Evolutionary conservation across 2,329 filamentous ascomycete genomes (phyloP), one percentile per base, ranked within the genome.

Genomic region (Venturia nashicola): DNA sequence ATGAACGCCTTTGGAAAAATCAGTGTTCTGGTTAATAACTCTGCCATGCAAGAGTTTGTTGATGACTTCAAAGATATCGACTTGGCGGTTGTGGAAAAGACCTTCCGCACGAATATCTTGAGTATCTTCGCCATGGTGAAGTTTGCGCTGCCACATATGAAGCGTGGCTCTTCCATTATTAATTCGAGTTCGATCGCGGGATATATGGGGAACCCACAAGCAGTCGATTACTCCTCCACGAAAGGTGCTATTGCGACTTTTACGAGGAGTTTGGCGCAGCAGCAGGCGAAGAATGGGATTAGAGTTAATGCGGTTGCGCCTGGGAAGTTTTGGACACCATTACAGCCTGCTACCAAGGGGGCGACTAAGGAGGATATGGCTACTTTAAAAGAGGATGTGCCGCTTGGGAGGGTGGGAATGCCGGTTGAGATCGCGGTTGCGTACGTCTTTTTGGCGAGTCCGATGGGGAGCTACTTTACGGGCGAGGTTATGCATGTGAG

Each of bases 91-190:
- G 80, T 85, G 0, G 80, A 84, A 66, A 80, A 78, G 67, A 81
- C 79, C 0, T 86, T 85, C 75, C 78, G 77, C 43, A 79, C 76
- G 65, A 85, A 85, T 65, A 80, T 85, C 40, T 68, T 83, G 9
- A 78, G 80, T 63, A 84, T 84, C 75, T 82, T 86, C 68, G 81
- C 82, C n/a, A 74, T 85, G 66, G 80, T 80, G 5, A 85, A 85
- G 69, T 84, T 78, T 66, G 76, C 82, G 0, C 70, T 85, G 8
- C 78, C 78, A 5, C 78, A 84, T 67, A 82, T 85, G 81, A 75
- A 78, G 64, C 80, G 81, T 5, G 73, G 73, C 11, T 66, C 40
- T 48, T 80, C 78, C 2, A 84, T 85, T 67, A 82, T 85, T 72
- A 85, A 85, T 71, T 79, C 78, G 1, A 78, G 80, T 0, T 83